These are phyloP conservation scores for Aspergillus floridensis DNA, from an alignment of 2,329 filamentous ascomycete species.

Conservation along the genomic window DNA sequence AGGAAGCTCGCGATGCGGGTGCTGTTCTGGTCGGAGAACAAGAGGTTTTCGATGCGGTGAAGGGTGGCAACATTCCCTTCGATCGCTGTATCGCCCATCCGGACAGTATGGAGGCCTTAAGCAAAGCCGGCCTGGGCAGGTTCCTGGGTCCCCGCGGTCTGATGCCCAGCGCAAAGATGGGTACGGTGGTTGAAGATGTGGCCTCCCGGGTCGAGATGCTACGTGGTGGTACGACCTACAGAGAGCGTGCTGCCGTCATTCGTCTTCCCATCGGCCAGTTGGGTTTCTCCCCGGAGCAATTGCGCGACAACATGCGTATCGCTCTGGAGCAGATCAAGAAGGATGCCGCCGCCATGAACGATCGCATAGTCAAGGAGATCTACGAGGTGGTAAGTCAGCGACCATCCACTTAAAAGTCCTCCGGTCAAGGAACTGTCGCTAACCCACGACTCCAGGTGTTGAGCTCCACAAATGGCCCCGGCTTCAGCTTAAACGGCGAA, in stretches of 20 bases:
- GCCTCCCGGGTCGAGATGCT: conserved; percentile 73
- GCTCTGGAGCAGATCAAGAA: conserved; percentile 75
- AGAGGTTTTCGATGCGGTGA: conserved; percentile 75
- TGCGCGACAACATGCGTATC: conserved; percentile 78
- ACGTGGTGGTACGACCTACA: conserved; percentile 80
- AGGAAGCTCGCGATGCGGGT: conserved; percentile 72
- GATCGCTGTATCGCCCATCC: conserved; percentile 85
- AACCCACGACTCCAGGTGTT: conserved; percentile 64
- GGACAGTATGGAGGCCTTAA: conserved; percentile 72
- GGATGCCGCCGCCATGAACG: conserved; percentile 66
- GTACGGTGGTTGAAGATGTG: conserved; percentile 83
- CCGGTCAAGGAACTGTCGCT: conserved; percentile 7
- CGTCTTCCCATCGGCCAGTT: conserved; percentile 89
- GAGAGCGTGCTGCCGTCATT: conserved; percentile 80
- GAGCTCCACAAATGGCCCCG: conserved; percentile 82
- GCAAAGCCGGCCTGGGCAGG: conserved; percentile 75
- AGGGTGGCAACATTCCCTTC: conserved; percentile 75
- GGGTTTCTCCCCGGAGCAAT: conserved; percentile 79
- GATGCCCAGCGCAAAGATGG: conserved; percentile 87
- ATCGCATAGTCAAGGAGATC: conserved; percentile 68
- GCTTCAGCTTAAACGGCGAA: conserved; percentile 79
- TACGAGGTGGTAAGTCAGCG: conserved; percentile 60
- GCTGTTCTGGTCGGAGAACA: conserved; percentile 84
- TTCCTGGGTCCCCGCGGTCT: conserved; percentile 84
- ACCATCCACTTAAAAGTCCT: not conserved